A percentile compares a stretch with the other conserved stretches of the same genome.
Evolutionary conservation across 768 basidiomycete genomes (phyloP).

Genomic region (Ramaria sp.): DNA sequence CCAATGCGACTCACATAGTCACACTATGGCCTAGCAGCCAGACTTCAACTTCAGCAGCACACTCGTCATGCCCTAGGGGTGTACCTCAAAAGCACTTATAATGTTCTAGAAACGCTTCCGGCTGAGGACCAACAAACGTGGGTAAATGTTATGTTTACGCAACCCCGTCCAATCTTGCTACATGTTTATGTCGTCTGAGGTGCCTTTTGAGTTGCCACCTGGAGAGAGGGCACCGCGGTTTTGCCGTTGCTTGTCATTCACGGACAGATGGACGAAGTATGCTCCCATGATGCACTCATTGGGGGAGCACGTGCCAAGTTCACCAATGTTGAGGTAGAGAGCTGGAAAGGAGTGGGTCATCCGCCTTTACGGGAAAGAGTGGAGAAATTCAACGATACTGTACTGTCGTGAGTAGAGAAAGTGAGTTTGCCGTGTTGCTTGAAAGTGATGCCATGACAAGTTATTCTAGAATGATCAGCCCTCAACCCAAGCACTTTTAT

Average conservation of each 20-base stretch:
- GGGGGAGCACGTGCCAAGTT: slow-evolving; percentile 4
- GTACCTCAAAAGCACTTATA: slow-evolving; percentile 14
- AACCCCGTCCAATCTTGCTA: slow-evolving; percentile 19
- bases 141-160: slow-evolving; percentile 19
- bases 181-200: too few relatives aligned
- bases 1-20: background rate
- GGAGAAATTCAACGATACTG: too few relatives aligned
- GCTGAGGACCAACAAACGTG: slow-evolving; percentile 12
- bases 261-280: slow-evolving; percentile 19
- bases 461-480: too few relatives aligned
- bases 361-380: too few relatives aligned
- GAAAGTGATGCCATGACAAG: too few relatives aligned
- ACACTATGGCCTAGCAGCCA: background rate
- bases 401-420: too few relatives aligned
- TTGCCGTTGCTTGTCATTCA: slow-evolving; percentile 20
- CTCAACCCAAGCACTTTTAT: too few relatives aligned
- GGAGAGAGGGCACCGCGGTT: slow-evolving; percentile 17
- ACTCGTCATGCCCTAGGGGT: background rate
- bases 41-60: too few relatives aligned
- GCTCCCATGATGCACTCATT: slow-evolving; percentile 16
- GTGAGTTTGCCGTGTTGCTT: too few relatives aligned
- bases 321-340: too few relatives aligned
- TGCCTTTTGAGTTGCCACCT: too few relatives aligned
- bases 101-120: slow-evolving; percentile 14
- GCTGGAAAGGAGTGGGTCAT: too few relatives aligned